Conservation (phyloP, 2,329 filamentous ascomycete species). For the Thermochaetoides dissita region DNA sequence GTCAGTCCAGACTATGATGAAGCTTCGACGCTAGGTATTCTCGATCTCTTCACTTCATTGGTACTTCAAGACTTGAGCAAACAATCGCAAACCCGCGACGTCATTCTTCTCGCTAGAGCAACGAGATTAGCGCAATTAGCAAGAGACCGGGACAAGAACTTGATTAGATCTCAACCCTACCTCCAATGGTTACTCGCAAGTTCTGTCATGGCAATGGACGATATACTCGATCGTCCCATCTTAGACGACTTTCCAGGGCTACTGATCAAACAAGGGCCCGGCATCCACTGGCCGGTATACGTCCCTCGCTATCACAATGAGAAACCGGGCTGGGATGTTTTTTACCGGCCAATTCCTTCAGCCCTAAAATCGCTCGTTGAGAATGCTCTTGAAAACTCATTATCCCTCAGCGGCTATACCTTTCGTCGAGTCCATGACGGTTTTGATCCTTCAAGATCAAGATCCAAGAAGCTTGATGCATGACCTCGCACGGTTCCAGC, state of each 20-base stretch:
- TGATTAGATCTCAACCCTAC: constrained; percentile 9
- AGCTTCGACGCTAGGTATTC: constrained; percentile 5
- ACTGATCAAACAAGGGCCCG: neutral
- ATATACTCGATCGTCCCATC: neutral
- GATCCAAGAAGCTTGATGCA: constrained; percentile 6
- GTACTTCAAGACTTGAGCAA: constrained; percentile 3
- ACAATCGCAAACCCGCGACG: neutral
- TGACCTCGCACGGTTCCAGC: constrained; percentile 6
- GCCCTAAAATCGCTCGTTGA: constrained; percentile 3
- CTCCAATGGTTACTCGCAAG: constrained; percentile 10
- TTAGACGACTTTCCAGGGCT: constrained; percentile 3
- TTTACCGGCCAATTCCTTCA: constrained; percentile 1
- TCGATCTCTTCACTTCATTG: constrained; percentile 9
- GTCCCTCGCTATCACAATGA: constrained; percentile 4
- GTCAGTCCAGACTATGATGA: constrained; percentile 4
- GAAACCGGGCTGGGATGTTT: constrained; percentile 9
- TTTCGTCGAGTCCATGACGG: constrained; percentile 7
- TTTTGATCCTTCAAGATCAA: constrained; percentile 7
- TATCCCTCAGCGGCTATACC: constrained; percentile 6
- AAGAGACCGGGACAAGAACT: constrained; percentile 1
- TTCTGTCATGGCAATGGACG: constrained; percentile 2
- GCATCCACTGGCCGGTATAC: constrained; percentile 8
- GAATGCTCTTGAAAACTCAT: constrained; percentile 6
- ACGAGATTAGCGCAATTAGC: constrained; percentile 1
- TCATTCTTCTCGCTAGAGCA: constrained; percentile 4